Evolutionary conservation across 106 monocot genomes (phyloP).

Genomic region (Dendrobium officinale): DNA sequence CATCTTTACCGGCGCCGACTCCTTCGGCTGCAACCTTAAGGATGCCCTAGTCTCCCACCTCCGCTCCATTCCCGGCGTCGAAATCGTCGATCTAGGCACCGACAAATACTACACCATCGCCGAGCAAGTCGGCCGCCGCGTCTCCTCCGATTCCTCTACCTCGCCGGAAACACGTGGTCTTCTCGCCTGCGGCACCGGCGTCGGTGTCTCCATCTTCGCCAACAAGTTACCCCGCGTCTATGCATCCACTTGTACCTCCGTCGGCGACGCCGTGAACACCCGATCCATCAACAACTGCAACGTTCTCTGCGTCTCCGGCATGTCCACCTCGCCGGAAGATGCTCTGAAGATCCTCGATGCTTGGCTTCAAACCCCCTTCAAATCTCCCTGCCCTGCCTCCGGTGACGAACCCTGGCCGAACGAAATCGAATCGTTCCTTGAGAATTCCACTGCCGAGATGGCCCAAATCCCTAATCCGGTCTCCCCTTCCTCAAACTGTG

Average conservation of each 20-base stretch:
- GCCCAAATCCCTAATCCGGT: conserved; percentile 25
- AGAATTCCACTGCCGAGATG: conserved; percentile 60
- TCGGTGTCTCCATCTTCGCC: conserved; percentile 87
- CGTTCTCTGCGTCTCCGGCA: conserved; percentile 63
- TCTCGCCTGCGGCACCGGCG: conserved; percentile 79
- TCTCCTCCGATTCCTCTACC: conserved; percentile 23
- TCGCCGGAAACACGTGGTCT: conserved; percentile 48
- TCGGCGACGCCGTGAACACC: conserved; percentile 66
- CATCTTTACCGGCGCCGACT: conserved; percentile 72
- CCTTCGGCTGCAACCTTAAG: conserved; percentile 60
- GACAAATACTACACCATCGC: conserved; percentile 79
- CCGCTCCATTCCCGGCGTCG: conserved; percentile 46
- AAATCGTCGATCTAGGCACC: conserved; percentile 59
- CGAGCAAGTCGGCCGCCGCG: conserved; percentile 34
- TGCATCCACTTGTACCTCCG: conserved; percentile 65
- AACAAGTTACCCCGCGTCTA: conserved; percentile 88
- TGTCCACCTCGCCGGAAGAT: conserved; percentile 27
- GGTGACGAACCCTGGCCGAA: conserved; percentile 44
- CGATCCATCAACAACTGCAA: conserved; percentile 87
- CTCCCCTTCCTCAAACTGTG: conserved; percentile 23
- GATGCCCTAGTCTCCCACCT: conserved; percentile 64
- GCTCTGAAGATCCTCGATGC: conserved; percentile 48
- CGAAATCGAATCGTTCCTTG: conserved; percentile 57
- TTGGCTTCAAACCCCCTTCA: conserved; percentile 74
- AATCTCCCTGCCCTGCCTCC: conserved; percentile 75